Conservation (phyloP, 2,329 filamentous ascomycete genomes). For the Diatrype stigma region DNA sequence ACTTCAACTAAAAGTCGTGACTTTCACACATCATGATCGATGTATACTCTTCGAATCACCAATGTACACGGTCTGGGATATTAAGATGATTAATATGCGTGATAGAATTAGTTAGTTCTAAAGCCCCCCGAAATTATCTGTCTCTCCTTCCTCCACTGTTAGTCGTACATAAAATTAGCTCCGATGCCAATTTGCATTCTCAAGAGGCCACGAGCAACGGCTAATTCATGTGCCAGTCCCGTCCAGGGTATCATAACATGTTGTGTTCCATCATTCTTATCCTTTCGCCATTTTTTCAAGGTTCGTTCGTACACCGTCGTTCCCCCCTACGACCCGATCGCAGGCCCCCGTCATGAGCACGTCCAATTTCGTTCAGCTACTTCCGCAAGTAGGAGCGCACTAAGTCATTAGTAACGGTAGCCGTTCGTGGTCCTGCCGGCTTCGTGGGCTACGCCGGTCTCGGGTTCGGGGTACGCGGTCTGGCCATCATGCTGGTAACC, state of each 20-base stretch:
- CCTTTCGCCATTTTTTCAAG: too few species aligned
- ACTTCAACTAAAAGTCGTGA: too few species aligned
- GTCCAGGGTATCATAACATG: constrained; percentile 13
- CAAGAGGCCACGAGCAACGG: constrained; percentile 7
- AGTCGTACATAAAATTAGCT: background rate
- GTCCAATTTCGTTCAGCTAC: too few species aligned
- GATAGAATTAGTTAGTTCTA: background rate
- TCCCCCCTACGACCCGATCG: too few species aligned
- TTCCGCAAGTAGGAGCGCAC: constrained; percentile 1
- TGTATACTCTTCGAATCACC: too few species aligned
- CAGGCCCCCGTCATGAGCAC: constrained; percentile 1
- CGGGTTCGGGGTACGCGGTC: constrained; percentile 28
- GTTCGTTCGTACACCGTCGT: too few species aligned
- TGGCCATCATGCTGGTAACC: constrained; percentile 25
- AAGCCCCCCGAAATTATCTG: background rate
- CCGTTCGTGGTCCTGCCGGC: constrained; percentile 11
- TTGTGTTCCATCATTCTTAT: constrained; percentile 2
- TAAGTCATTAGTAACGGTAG: constrained; percentile 17
- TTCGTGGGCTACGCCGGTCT: constrained; percentile 11
- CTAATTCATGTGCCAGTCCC: constrained; percentile 11
- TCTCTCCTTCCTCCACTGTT: background rate
- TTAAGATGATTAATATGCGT: too few species aligned
- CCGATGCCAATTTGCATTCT: background rate
- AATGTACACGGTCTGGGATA: too few species aligned
- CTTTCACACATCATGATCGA: too few species aligned